phyloP scores from a whole-genome alignment of 306 rosid species.

The Glycine tomentella region DNA sequence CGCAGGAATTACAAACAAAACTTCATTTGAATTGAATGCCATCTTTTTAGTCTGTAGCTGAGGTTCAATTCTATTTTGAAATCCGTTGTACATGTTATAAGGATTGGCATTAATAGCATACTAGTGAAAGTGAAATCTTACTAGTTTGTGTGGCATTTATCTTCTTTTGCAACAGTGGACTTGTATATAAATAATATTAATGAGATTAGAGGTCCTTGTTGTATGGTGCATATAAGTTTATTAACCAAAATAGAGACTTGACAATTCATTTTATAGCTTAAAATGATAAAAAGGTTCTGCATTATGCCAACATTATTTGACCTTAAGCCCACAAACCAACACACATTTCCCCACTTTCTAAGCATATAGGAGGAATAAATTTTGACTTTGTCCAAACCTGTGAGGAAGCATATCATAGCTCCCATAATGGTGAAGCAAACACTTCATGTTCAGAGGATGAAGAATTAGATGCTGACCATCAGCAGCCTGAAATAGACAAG shows the following conservation, averaged over 20 bases:
- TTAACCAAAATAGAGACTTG: constrained; percentile 36
- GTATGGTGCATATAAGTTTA: constrained; percentile 1
- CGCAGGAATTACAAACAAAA: constrained; percentile 22
- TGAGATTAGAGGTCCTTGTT: constrained; percentile 12
- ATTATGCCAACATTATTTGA: constrained; percentile 23
- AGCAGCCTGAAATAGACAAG: constrained; percentile 73
- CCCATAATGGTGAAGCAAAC: constrained; percentile 86
- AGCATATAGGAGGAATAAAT: constrained; percentile 24
- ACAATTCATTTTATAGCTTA: constrained; percentile 2
- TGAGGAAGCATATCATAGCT: constrained; percentile 80
- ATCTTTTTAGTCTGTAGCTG: background rate
- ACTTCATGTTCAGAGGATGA: constrained; percentile 90
- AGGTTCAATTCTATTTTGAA: constrained; percentile 23
- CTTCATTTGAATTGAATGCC: constrained; percentile 22
- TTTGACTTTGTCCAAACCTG: constrained; percentile 62
- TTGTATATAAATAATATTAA: background rate
- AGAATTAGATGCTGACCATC: constrained; percentile 98
- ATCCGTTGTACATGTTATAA: background rate
- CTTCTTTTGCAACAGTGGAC: constrained; percentile 20
- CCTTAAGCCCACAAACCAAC: constrained; percentile 9
- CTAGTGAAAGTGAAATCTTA: constrained; percentile 4
- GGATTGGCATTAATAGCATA: constrained; percentile 17
- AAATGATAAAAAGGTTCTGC: background rate
- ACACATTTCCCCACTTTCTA: background rate
- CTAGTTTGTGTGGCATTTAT: background rate